phyloP scores from a whole-genome alignment of 371 early-diverging fungal species.

The Rhizopus stolonifer region DNA sequence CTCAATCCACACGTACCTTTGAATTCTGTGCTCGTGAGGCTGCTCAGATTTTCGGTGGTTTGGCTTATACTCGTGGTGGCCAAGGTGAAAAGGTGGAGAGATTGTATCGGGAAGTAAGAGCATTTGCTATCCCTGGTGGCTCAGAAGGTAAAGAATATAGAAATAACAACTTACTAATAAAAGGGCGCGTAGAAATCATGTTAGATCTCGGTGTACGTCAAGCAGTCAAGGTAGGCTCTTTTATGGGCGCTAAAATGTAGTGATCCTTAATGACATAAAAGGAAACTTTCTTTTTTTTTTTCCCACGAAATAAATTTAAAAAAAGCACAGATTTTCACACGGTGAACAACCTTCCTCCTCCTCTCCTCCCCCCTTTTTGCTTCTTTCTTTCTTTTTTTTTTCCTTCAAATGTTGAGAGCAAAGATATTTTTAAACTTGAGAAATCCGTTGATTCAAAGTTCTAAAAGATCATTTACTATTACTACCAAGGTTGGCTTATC shows the following conservation, averaged over 20 bases:
- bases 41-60: constrained; percentile 72
- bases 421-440: neutral
- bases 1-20: constrained; percentile 65
- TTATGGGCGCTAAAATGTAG: constrained; percentile 64
- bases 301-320: constrained; percentile 19
- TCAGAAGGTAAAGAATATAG: constrained; percentile 39
- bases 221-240: constrained; percentile 60
- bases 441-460: constrained; percentile 4
- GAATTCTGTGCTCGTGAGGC: constrained; percentile 75
- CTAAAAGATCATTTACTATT: constrained; percentile 11
- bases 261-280: neutral
- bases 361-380: neutral
- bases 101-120: constrained; percentile 67
- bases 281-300: constrained; percentile 5
- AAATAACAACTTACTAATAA: neutral
- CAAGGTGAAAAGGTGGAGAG: constrained; percentile 72
- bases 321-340: constrained; percentile 15
- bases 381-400: too few species aligned
- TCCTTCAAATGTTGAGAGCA: constrained; percentile 5
- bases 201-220: constrained; percentile 73
- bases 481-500: constrained; percentile 8
- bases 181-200: constrained; percentile 53
- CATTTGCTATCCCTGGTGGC: constrained; percentile 70
- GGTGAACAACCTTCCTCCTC: constrained; percentile 2
- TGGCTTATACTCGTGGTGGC: constrained; percentile 64